A percentile compares a stretch with the other conserved stretches of the same genome.
Evolutionary conservation across 805 yeast genomes (phyloP).

Genomic region (Tetrapisispora iriomotensis): DNA sequence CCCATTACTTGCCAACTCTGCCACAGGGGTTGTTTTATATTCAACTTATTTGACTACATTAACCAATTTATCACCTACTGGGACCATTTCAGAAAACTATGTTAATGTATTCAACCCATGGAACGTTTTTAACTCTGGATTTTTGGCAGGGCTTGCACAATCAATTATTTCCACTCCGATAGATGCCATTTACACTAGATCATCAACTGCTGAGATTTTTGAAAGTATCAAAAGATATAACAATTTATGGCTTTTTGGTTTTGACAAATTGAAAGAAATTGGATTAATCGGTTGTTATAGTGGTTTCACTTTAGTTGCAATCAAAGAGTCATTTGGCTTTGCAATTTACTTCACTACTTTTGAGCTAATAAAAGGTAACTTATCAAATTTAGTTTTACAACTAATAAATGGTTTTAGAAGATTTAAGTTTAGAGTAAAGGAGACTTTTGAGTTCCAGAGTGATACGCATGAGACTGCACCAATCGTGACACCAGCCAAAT

Average conservation of each 20-base stretch:
- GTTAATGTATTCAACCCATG: conserved; percentile 5
- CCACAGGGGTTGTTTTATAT: conserved; percentile 79
- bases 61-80: conserved; percentile 14
- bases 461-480: not conserved
- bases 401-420: conserved; percentile 36
- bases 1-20: conserved; percentile 79
- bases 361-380: conserved; percentile 66
- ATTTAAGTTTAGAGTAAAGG: conserved; percentile 28
- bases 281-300: conserved; percentile 84
- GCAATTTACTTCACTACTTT: conserved; percentile 76
- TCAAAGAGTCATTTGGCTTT: conserved; percentile 76
- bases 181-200: conserved; percentile 81
- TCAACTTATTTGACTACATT: conserved; percentile 63
- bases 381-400: conserved; percentile 39
- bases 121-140: conserved; percentile 71
- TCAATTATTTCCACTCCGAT: conserved; percentile 90
- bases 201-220: conserved; percentile 63
- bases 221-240: conserved; percentile 46
- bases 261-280: conserved; percentile 54
- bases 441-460: not conserved
- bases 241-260: conserved; percentile 70
- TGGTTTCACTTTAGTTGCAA: conserved; percentile 67
- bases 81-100: not conserved
- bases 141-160: conserved; percentile 76
- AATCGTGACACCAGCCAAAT: not conserved